Conservation (phyloP, 163 green algal species). For the Scenedesmus sp. region DNA sequence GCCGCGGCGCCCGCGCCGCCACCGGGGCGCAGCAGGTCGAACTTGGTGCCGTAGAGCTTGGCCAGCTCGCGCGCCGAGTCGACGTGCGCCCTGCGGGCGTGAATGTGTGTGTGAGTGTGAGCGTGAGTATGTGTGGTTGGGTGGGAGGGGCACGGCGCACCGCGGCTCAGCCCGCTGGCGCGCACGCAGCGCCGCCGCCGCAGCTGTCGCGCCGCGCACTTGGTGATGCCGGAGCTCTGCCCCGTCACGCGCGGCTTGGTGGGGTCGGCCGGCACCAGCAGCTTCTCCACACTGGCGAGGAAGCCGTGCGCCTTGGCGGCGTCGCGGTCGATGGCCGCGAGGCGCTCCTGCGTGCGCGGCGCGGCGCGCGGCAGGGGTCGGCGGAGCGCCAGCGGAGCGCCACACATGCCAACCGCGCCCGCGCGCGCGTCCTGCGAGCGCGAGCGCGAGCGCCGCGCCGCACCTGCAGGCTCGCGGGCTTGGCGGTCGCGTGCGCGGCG, state of each 20-base stretch:
- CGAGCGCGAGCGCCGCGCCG: too few relatives aligned
- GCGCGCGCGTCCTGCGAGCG: neutral
- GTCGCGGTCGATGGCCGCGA: slow-evolving; percentile 27
- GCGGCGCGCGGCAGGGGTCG: too few relatives aligned
- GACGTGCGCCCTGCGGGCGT: slow-evolving; percentile 33
- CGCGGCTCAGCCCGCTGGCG: too few relatives aligned
- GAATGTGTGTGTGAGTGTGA: neutral
- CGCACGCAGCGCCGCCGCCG: neutral
- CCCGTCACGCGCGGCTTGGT: neutral
- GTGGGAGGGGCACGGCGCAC: too few relatives aligned
- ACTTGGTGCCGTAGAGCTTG: slow-evolving; percentile 25
- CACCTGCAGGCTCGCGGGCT: slow-evolving; percentile 16
- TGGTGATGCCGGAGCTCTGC: slow-evolving; percentile 34
- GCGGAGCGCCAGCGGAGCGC: too few relatives aligned
- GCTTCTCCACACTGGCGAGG: slow-evolving; percentile 44
- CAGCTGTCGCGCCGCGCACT: slow-evolving; percentile 5
- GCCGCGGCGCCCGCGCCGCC: neutral
- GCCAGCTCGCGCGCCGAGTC: slow-evolving; percentile 33
- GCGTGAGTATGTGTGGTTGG: too few relatives aligned
- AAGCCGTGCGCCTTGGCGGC: slow-evolving; percentile 41
- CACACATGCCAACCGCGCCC: neutral
- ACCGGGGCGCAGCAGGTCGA: slow-evolving; percentile 44
- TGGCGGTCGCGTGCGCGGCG: neutral
- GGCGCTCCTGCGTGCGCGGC: too few relatives aligned
- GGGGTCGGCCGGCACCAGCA: slow-evolving; percentile 13